Conservation (phyloP, 768 basidiomycete genomes). For the Panaeolus cyanescens region DNA sequence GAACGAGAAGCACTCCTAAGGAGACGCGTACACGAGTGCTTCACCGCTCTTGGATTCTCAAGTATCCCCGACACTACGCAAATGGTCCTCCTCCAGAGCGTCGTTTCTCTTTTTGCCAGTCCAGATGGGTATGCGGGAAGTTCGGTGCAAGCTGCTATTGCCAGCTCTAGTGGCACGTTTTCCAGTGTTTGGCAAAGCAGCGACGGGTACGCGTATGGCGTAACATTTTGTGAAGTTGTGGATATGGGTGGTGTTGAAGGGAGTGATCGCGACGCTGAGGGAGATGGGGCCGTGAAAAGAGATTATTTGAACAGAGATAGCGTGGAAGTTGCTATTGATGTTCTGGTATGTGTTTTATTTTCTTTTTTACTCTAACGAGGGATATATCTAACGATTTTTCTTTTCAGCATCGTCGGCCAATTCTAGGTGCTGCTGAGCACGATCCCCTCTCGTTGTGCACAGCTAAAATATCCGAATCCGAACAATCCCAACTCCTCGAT, state of each 20-base stretch:
- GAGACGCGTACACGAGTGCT: conserved; percentile 87
- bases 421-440: conserved; percentile 84
- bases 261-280: conserved; percentile 28
- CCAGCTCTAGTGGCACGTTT: conserved; percentile 81
- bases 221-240: conserved; percentile 65
- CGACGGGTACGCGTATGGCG: conserved; percentile 92
- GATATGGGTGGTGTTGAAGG: conserved; percentile 42
- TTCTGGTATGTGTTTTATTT: conserved; percentile 53
- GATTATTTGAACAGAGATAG: conserved; percentile 73
- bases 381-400: conserved; percentile 8
- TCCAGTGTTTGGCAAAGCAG: conserved; percentile 82
- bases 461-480: conserved; percentile 41
- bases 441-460: conserved; percentile 77
- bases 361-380: not conserved
- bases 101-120: conserved; percentile 81
- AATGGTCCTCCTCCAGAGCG: conserved; percentile 75
- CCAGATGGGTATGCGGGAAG: conserved; percentile 83
- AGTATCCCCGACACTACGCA: conserved; percentile 86
- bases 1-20: conserved; percentile 84
- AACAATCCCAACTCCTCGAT: conserved; percentile 38
- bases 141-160: conserved; percentile 89
- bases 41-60: conserved; percentile 76
- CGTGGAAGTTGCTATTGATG: conserved; percentile 79
- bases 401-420: conserved; percentile 69
- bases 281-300: conserved; percentile 33